Evolutionary conservation across 2,329 filamentous ascomycete genomes (phyloP), one percentile per base, ranked within the genome.

Genomic region (Beauveria caledonica): DNA sequence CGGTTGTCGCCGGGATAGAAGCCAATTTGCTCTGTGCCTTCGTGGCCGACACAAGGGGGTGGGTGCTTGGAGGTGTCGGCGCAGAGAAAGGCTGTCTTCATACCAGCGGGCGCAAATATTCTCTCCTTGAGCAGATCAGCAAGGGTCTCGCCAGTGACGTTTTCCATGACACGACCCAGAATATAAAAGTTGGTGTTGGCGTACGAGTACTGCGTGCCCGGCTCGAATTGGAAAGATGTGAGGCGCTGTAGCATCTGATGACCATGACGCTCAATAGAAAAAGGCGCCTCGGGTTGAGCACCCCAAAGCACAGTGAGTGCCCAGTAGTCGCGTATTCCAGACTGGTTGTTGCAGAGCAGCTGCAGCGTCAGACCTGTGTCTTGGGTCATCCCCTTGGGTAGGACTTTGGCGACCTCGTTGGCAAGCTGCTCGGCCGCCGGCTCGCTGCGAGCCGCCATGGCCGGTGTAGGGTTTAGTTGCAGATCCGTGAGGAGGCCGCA

Each of bases 261-360:
- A 13, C 60, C 65, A 53, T 73, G 67, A 17, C 68, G 61, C 11
- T 62, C 65, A 17, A 78, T 64, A n/a, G 71, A 71, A 62, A 77
- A 78, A 17, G 65, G 65, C 17, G 68, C 71, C 9, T 77, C 74
- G 1, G 75, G 74, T 45, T 67, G 67, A 6, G 74, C 70, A 8
- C 76, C 76, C 73, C 73, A 76, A 8, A 78, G 70, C 10, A 72
- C 70, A 3, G 73, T 74, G 64, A 76, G 67, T 3, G 74, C 75
- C 76, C 76, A 78, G 62, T 78, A 78, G 64, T 78, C 76, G 5
- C 76, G 73, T 15, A 78, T 67, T 0, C 76, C 76, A 1, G 75
- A 77, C 61, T 75, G 73, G 66, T 73, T 78, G 62, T 75, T 69
- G 58, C 66, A 71, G 8, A 78, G 66, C 59, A 75, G 67, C 5